These are phyloP conservation scores for Prunus mongolica DNA, from an alignment of 306 rosid genomes.

Conservation along the genomic window DNA sequence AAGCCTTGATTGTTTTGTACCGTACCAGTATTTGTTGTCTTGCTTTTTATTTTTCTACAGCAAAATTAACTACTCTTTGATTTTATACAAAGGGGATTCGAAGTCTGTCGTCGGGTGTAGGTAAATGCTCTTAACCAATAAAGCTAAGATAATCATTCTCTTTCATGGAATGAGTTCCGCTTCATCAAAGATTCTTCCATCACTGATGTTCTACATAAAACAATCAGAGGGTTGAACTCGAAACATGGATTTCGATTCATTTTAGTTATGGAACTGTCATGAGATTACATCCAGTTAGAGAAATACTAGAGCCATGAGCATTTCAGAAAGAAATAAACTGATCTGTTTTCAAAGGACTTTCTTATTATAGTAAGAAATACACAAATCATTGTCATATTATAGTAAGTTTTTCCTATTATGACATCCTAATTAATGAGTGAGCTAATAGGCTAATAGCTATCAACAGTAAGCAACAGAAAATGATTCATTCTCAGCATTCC, in stretches of 20 bases:
- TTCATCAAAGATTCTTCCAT: neutral
- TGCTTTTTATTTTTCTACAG: no score
- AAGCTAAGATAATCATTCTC: neutral
- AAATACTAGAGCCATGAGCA: neutral
- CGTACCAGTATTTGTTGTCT: no score
- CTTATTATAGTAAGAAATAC: neutral
- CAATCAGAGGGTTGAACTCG: neutral
- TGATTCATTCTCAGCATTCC: slow-evolving; percentile 22
- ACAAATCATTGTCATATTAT: neutral
- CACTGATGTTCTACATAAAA: neutral
- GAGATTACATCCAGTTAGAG: neutral
- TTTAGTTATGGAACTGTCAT: neutral
- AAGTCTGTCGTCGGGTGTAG: no score
- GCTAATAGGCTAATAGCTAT: neutral
- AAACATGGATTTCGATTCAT: neutral
- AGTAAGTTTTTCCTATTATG: neutral
- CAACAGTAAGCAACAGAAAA: slow-evolving; percentile 24
- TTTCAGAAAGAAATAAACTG: neutral
- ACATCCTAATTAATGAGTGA: neutral
- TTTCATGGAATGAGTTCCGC: neutral
- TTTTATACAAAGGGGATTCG: no score
- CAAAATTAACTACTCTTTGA: no score
- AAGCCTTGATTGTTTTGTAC: no score
- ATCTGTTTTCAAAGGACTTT: neutral
- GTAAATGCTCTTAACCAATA: no score